These are phyloP conservation scores for Xylaria sp. DNA, from an alignment of 2,329 filamentous ascomycete genomes.

Conservation along the genomic window DNA sequence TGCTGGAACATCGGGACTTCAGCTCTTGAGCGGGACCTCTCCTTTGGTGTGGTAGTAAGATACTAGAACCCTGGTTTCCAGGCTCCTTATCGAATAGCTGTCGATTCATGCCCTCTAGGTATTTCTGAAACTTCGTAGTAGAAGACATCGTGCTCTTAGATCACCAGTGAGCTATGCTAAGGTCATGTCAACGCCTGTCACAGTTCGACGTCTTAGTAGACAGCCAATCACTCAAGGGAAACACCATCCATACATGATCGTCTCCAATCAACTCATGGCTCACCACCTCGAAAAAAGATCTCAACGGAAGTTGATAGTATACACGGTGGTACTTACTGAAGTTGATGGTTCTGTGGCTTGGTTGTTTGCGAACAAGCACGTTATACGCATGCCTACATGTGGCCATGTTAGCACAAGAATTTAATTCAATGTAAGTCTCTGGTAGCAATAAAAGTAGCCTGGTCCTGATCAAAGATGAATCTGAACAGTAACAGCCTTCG, in stretches of 20 bases:
- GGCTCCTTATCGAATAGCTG: slow-evolving; percentile 17
- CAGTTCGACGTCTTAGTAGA: not conserved
- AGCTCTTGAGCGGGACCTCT: not conserved
- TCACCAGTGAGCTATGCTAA: not conserved
- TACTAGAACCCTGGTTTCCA: not conserved
- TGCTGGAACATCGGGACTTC: not conserved
- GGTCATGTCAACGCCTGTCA: not conserved
- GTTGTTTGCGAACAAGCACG: not conserved
- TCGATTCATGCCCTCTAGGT: slow-evolving; percentile 22
- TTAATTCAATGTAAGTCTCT: not conserved
- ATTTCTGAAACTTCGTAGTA: slow-evolving; percentile 9
- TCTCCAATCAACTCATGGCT: not conserved
- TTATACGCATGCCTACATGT: not conserved
- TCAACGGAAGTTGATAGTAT: not conserved
- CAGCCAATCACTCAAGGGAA: not conserved
- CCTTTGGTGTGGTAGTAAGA: slow-evolving; percentile 29
- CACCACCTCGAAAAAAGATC: not conserved
- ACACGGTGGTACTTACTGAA: not conserved
- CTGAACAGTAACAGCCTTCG: not conserved
- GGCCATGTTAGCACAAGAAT: not conserved
- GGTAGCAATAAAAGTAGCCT: not conserved
- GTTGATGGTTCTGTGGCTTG: not conserved
- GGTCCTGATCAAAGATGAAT: not conserved
- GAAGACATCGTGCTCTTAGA: not conserved
- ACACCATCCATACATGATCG: not conserved